phyloP scores from a whole-genome alignment of 306 rosid genomes.

The Geum urbanum region DNA sequence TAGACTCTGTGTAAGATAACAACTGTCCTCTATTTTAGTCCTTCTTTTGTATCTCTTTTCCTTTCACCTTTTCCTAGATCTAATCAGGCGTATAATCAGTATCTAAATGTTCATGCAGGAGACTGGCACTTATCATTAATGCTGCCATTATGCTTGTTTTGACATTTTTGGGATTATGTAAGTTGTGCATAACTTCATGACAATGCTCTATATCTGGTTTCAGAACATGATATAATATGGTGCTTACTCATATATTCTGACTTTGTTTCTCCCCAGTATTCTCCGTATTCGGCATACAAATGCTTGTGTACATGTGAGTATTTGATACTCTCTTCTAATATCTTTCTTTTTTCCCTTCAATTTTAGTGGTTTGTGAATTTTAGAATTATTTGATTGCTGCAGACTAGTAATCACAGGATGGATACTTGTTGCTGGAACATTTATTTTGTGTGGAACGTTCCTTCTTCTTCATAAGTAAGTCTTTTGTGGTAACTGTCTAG shows the following conservation, averaged over 20 bases:
- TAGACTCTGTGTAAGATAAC: slow-evolving; percentile 36
- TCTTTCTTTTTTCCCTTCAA: background rate
- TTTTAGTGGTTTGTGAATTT: background rate
- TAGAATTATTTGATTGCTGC: slow-evolving; percentile 19
- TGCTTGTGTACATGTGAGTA: slow-evolving; percentile 63
- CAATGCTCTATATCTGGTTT: slow-evolving; percentile 1
- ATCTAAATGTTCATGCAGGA: slow-evolving; percentile 37
- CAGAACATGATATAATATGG: background rate
- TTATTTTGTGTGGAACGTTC: slow-evolving; percentile 37
- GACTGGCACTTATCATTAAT: slow-evolving; percentile 32
- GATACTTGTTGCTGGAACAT: slow-evolving; percentile 50
- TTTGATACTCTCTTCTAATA: background rate
- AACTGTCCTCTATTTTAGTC: background rate
- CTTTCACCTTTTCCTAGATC: background rate
- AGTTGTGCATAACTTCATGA: slow-evolving; percentile 22
- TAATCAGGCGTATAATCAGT: background rate
- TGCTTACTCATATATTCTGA: slow-evolving; percentile 13
- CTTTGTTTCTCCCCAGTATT: slow-evolving; percentile 40
- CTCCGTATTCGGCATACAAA: slow-evolving; percentile 52
- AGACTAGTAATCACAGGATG: slow-evolving; percentile 60
- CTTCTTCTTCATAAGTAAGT: slow-evolving; percentile 60
- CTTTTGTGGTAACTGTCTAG: background rate
- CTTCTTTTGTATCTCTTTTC: background rate
- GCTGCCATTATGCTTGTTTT: slow-evolving; percentile 55
- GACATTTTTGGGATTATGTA: slow-evolving; percentile 52